Evolutionary conservation across 2,329 filamentous ascomycete genomes (phyloP).

Genomic region (Ambrosiella beaveri): DNA sequence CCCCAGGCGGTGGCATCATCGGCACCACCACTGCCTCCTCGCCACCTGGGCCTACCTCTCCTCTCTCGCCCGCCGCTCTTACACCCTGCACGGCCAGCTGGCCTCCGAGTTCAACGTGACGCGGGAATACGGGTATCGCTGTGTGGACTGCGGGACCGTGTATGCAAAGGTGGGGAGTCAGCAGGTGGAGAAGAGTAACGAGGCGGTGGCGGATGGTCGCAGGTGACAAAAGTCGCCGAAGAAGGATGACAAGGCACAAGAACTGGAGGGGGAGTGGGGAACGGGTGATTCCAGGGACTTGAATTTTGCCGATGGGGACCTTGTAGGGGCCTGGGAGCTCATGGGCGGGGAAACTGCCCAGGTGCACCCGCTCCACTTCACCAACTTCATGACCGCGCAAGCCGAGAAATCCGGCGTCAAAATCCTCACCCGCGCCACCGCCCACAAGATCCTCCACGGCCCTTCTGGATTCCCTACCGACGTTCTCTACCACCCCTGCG

Average conservation of each 20-base stretch:
- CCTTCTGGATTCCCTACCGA: constrained; percentile 29
- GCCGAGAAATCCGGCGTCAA: constrained; percentile 53
- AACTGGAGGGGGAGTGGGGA: constrained; percentile 27
- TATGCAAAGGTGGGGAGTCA: constrained; percentile 20
- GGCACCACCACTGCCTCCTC: constrained; percentile 72
- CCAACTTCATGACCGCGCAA: constrained; percentile 62
- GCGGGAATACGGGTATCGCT: constrained; percentile 72
- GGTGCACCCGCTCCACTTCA: constrained; percentile 85
- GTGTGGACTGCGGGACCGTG: constrained; percentile 53
- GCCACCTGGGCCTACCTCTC: constrained; percentile 82
- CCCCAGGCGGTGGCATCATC: constrained; percentile 72
- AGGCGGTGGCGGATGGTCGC: neutral
- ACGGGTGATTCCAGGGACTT: constrained; percentile 55
- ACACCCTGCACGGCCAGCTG: constrained; percentile 64
- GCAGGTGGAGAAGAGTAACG: neutral
- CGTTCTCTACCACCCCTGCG: constrained; percentile 41
- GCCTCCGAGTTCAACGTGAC: constrained; percentile 68
- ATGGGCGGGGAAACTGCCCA: constrained; percentile 83
- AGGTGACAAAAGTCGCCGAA: constrained; percentile 30
- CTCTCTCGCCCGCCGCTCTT: constrained; percentile 72
- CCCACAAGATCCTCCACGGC: constrained; percentile 33
- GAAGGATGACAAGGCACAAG: constrained; percentile 31
- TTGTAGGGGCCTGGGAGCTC: constrained; percentile 53
- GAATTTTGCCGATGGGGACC: constrained; percentile 62
- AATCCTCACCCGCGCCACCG: constrained; percentile 47